Conservation (phyloP, 495 filamentous ascomycete genomes). For the Podospora appendiculata region DNA sequence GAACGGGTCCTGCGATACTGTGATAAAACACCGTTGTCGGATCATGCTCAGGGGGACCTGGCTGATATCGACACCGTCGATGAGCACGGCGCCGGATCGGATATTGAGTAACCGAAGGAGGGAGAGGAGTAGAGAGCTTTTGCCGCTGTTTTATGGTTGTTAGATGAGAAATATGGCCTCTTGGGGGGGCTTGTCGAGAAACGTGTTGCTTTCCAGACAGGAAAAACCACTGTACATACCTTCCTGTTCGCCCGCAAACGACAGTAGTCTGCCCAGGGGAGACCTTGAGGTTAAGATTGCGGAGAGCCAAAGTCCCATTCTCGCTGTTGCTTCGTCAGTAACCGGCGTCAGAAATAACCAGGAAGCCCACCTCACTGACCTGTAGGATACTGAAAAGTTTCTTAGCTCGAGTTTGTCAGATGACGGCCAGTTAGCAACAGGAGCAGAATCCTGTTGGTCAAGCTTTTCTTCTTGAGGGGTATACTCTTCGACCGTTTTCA, state of each 20-base stretch:
- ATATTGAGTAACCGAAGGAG: constrained; percentile 29
- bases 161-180: neutral
- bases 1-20: constrained; percentile 35
- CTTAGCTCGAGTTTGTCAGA: constrained; percentile 20
- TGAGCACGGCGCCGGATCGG: constrained; percentile 17
- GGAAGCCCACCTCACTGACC: constrained; percentile 4
- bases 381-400: constrained; percentile 28
- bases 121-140: constrained; percentile 27
- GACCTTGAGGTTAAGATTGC: constrained; percentile 24
- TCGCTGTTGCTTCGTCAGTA: constrained; percentile 1
- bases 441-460: neutral
- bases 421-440: constrained; percentile 25
- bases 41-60: constrained; percentile 15
- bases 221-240: constrained; percentile 5
- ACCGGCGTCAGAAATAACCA: neutral
- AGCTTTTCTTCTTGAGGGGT: constrained; percentile 24
- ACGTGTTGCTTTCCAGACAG: neutral
- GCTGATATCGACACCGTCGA: constrained; percentile 28
- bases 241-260: constrained; percentile 27
- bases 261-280: constrained; percentile 25
- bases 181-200: no score
- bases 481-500: constrained; percentile 30
- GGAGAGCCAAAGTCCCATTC: constrained; percentile 15
- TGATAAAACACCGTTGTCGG: constrained; percentile 28
- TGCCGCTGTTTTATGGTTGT: constrained; percentile 21